Percentiles rank a stretch among this genome's conserved stretches.
Evolutionary conservation across 225 moss, liverwort and hornwort genomes (phyloP).

Genomic region (Thuidium tamariscinum): DNA sequence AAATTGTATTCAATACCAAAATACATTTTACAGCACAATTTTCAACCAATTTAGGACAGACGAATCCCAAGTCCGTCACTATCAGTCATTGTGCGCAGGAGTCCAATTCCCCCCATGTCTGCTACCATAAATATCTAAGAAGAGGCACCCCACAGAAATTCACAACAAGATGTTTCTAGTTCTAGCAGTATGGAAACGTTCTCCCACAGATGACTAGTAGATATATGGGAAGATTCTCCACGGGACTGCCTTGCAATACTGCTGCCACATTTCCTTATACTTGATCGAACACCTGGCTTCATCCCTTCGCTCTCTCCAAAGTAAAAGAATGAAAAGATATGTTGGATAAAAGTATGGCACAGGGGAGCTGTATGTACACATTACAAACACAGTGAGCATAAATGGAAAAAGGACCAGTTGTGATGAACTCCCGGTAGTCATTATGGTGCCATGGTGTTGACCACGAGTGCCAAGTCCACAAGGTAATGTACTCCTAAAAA

Average conservation of each 20-base stretch:
- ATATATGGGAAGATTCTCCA: constrained; percentile 86
- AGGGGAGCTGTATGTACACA: constrained; percentile 39
- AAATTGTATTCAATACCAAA: background rate
- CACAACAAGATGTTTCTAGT: background rate
- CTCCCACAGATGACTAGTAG: constrained; percentile 24
- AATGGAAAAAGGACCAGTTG: background rate
- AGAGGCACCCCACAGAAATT: background rate
- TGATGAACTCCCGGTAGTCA: background rate
- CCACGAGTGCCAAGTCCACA: background rate
- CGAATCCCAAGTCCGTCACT: background rate
- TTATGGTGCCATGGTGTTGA: background rate
- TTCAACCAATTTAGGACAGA: background rate
- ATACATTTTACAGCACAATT: background rate
- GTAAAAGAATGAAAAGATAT: constrained; percentile 71
- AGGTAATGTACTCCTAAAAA: background rate
- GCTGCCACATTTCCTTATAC: constrained; percentile 83
- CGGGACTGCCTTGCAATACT: constrained; percentile 69
- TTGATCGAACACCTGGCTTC: constrained; percentile 79
- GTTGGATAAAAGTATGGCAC: constrained; percentile 89
- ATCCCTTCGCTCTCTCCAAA: constrained; percentile 92
- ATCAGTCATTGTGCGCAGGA: background rate
- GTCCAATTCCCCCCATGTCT: background rate
- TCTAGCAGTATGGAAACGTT: background rate
- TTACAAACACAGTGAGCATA: background rate
- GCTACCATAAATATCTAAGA: background rate